Percentiles rank a stretch among this genome's conserved stretches.
Evolutionary conservation across 805 yeast species (phyloP).

Genomic region (Spathaspora boniae): DNA sequence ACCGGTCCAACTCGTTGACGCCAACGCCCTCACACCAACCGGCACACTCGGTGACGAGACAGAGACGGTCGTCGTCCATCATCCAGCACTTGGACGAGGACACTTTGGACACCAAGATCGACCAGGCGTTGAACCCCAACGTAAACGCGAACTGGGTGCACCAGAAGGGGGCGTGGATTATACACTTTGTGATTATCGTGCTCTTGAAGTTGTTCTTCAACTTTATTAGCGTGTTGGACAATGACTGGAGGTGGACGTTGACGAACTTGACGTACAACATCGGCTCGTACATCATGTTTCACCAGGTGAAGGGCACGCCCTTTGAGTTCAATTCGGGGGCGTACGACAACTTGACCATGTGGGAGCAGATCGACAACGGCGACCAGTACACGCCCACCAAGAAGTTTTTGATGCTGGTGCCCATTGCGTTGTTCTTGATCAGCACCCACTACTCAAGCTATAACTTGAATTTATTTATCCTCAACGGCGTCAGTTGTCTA

Average conservation of each 20-base stretch:
- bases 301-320: constrained; percentile 94
- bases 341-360: constrained; percentile 92
- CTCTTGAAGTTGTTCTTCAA: constrained; percentile 75
- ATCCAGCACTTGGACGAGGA: constrained; percentile 93
- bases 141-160: constrained; percentile 96
- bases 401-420: constrained; percentile 89
- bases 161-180: constrained; percentile 93
- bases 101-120: constrained; percentile 85
- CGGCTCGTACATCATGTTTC: constrained; percentile 95
- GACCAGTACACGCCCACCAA: constrained; percentile 97
- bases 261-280: constrained; percentile 87
- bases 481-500: constrained; percentile 78
- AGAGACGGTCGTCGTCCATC: constrained; percentile 80
- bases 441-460: constrained; percentile 90
- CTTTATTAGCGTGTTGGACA: constrained; percentile 73
- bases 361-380: constrained; percentile 97
- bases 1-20: constrained; percentile 12
- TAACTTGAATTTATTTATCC: constrained; percentile 71
- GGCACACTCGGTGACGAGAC: constrained; percentile 26
- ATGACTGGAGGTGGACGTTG: constrained; percentile 88
- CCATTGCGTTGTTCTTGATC: constrained; percentile 78
- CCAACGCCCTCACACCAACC: constrained; percentile 26
- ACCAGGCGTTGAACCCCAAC: constrained; percentile 84
- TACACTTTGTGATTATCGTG: constrained; percentile 79
- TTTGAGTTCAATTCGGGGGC: constrained; percentile 97